phyloP scores from a whole-genome alignment of 106 monocot genomes.

The Ottelia alismoides region DNA sequence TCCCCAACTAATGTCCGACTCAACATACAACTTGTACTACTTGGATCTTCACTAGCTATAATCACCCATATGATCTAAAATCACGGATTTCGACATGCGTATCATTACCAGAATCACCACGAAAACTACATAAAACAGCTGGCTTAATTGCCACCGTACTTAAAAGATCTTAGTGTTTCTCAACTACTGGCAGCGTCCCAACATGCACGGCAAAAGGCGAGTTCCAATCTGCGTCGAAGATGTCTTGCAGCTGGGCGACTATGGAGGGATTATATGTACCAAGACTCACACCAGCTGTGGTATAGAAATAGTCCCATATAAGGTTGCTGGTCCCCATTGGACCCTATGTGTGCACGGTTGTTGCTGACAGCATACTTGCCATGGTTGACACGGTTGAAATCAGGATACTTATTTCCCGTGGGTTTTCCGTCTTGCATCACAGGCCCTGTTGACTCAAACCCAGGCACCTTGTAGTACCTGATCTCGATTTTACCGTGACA shows the following conservation, averaged over 20 bases:
- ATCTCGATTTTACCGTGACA: constrained; percentile 66
- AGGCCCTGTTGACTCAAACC: constrained; percentile 55
- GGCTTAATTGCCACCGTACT: no score
- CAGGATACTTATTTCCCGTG: constrained; percentile 73
- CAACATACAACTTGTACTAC: no score
- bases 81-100: no score
- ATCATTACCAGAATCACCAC: no score
- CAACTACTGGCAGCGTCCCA: constrained; percentile 32
- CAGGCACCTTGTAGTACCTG: constrained; percentile 73
- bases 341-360: constrained; percentile 65
- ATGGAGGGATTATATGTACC: constrained; percentile 45
- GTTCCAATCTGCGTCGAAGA: constrained; percentile 93
- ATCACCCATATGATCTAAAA: no score
- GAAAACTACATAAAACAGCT: no score
- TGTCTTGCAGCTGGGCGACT: constrained; percentile 50
- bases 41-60: no score
- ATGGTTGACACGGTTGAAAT: constrained; percentile 71
- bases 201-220: constrained; percentile 67
- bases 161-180: no score
- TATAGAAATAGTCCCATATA: constrained; percentile 93
- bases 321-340: constrained; percentile 99
- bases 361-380: constrained; percentile 91
- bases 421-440: constrained; percentile 26
- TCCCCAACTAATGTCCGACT: no score
- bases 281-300: constrained; percentile 69